Evolutionary conservation across 495 filamentous ascomycete genomes (phyloP).

Genomic region (Daldinia bambusicola): DNA sequence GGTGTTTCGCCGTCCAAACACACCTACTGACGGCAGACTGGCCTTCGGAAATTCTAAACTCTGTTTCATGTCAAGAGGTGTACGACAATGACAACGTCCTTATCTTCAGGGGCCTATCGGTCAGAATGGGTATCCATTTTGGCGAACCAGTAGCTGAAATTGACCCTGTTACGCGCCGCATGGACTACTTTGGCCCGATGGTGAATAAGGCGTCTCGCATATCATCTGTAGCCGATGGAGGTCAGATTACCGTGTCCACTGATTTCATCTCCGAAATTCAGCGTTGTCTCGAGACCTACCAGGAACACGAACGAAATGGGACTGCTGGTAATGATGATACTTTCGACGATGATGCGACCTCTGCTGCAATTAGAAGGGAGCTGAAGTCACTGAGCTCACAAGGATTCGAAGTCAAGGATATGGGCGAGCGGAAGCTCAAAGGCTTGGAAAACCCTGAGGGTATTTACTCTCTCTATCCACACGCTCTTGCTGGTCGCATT

Average conservation of each 20-base stretch:
- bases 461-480: constrained; percentile 92
- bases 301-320: constrained; percentile 75
- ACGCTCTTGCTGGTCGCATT: constrained; percentile 82
- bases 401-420: constrained; percentile 96
- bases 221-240: constrained; percentile 92
- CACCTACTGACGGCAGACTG: constrained; percentile 87
- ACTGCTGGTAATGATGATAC: constrained; percentile 74
- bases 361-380: constrained; percentile 82
- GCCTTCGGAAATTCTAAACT: constrained; percentile 91
- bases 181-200: constrained; percentile 99
- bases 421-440: constrained; percentile 93
- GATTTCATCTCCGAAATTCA: constrained; percentile 98
- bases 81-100: constrained; percentile 85
- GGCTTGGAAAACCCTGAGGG: constrained; percentile 97
- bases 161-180: constrained; percentile 94
- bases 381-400: constrained; percentile 86
- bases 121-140: constrained; percentile 98
- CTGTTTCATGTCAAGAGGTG: constrained; percentile 82
- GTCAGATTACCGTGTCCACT: constrained; percentile 94
- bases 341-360: constrained; percentile 75
- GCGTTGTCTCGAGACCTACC: constrained; percentile 84
- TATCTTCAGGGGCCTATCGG: constrained; percentile 92
- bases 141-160: constrained; percentile 92
- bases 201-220: constrained; percentile 96
- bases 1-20: constrained; percentile 94